Evolutionary conservation across 2,329 filamentous ascomycete species (phyloP), one percentile per base, ranked within the genome.

Genomic region (Fusarium lateritium): DNA sequence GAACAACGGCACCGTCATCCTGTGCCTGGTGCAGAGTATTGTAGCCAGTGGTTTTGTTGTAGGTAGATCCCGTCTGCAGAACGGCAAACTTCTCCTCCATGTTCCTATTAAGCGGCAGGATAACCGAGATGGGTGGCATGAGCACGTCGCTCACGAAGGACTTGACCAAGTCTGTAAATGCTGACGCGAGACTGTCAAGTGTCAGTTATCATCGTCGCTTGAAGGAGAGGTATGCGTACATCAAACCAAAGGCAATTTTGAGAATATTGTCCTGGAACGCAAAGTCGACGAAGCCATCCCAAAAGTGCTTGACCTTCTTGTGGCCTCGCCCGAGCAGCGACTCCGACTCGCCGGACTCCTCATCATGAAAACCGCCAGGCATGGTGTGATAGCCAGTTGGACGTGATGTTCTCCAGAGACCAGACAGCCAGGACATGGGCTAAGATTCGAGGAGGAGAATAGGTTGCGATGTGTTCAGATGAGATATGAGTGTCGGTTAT

Each of bases 1-100:
- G 83, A 21, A 93, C 86, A 1, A 93, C 86, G 3, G 91, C 91
- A 3, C 91, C 91, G 69, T 94, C 91, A 6, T 88, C 85, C 63
- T 90, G 84, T 3, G 91, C 92, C 74, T 91, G 89, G 43, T 87
- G 81, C 8, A 92, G 81, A 3, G 92, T 94, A 72, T 91, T 93
- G 79, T 94, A 94, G 4, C 89, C 88, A 19, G 79, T 76, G 6
- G 83, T 79, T 2, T 80, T 73, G 26, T 81, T 79, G 68, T 84
- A 88, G 60, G 86, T 82, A 4, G 87, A 85, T 0, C 91, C 91
- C 0, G 81, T 75, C 38, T 82, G 84, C 28, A 93, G 78, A 8
- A 92, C 86, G 0, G 90, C 87, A 76, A 94, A 94, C 77, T 92
- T 92, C 79, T 92, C 88, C 73, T 92, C 89, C 73, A 94, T 85